These are phyloP conservation scores for Euphorbia peplus DNA, from an alignment of 345 rosid species.

Conservation along the genomic window DNA sequence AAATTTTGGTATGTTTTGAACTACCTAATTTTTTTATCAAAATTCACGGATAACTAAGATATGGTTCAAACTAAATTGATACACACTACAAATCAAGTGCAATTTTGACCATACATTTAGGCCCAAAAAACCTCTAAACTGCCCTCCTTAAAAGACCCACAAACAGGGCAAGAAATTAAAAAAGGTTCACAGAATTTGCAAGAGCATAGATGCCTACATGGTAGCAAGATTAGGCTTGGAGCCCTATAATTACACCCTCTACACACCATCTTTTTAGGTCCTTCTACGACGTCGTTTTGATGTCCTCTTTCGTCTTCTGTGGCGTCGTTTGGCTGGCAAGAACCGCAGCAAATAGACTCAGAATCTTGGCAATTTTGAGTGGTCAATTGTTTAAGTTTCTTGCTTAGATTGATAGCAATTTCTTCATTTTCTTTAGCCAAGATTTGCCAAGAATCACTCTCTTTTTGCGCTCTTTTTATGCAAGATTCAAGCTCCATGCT, in stretches of 20 bases:
- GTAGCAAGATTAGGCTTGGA: slow-evolving; percentile 50
- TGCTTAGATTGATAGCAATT: slow-evolving; percentile 43
- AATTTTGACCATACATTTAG: neutral
- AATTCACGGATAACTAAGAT: too few relatives aligned
- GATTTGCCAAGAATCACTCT: slow-evolving; percentile 60
- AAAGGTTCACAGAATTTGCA: slow-evolving; percentile 49
- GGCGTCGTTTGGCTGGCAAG: neutral
- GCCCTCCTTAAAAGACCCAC: slow-evolving; percentile 46
- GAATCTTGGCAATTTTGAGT: slow-evolving; percentile 6
- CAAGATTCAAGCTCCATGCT: slow-evolving; percentile 53
- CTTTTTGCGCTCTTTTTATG: slow-evolving; percentile 49
- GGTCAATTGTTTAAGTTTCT: slow-evolving; percentile 31
- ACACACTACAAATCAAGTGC: too few relatives aligned
- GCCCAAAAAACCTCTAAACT: slow-evolving; percentile 50
- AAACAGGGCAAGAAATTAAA: slow-evolving; percentile 53
- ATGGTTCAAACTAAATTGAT: too few relatives aligned
- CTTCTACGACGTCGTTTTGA: too few relatives aligned
- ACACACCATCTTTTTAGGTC: neutral
- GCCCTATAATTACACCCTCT: slow-evolving; percentile 29
- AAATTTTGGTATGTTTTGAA: too few relatives aligned
- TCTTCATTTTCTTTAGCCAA: slow-evolving; percentile 58
- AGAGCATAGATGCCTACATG: slow-evolving; percentile 63
- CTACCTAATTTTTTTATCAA: too few relatives aligned
- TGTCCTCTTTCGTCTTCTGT: neutral
- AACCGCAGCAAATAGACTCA: slow-evolving; percentile 19